A percentile compares a stretch with the other conserved stretches of the same genome.
Conservation (phyloP, 768 basidiomycete species). For the Suillus spraguei region DNA sequence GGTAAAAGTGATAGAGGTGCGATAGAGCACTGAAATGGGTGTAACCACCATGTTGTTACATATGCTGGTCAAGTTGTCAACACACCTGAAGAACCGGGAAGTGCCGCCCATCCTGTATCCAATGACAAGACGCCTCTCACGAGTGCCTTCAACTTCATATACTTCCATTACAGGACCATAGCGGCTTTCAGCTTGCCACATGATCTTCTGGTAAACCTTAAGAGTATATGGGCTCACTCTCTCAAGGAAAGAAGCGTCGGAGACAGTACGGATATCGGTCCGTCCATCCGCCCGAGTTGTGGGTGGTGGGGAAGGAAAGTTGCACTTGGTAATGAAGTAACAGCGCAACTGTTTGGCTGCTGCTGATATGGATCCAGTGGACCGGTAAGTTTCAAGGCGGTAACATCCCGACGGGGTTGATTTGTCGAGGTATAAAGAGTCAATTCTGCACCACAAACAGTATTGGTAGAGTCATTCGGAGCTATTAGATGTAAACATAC, state of each 20-base stretch:
- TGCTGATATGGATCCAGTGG: slow-evolving; percentile 83
- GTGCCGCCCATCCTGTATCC: slow-evolving; percentile 98
- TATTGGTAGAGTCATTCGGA: slow-evolving; percentile 11
- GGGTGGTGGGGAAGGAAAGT: slow-evolving; percentile 62
- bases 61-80: background rate
- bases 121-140: slow-evolving; percentile 92
- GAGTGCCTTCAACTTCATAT: slow-evolving; percentile 91
- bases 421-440: slow-evolving; percentile 85
- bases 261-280: slow-evolving; percentile 86
- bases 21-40: slow-evolving; percentile 69
- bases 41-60: slow-evolving; percentile 11
- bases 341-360: slow-evolving; percentile 93
- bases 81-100: slow-evolving; percentile 75
- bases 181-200: slow-evolving; percentile 83
- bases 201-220: slow-evolving; percentile 86
- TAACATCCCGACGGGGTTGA: slow-evolving; percentile 78
- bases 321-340: slow-evolving; percentile 92
- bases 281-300: slow-evolving; percentile 52
- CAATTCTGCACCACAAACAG: slow-evolving; percentile 61
- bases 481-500: slow-evolving; percentile 36
- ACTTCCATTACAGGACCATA: slow-evolving; percentile 95
- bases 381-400: slow-evolving; percentile 95
- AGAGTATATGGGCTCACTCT: slow-evolving; percentile 93
- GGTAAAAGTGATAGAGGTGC: slow-evolving; percentile 97
- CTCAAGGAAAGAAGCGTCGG: slow-evolving; percentile 89